Conservation (phyloP, 1,139 yeast genomes). For the Schizosaccharomyces versatilis region DNA sequence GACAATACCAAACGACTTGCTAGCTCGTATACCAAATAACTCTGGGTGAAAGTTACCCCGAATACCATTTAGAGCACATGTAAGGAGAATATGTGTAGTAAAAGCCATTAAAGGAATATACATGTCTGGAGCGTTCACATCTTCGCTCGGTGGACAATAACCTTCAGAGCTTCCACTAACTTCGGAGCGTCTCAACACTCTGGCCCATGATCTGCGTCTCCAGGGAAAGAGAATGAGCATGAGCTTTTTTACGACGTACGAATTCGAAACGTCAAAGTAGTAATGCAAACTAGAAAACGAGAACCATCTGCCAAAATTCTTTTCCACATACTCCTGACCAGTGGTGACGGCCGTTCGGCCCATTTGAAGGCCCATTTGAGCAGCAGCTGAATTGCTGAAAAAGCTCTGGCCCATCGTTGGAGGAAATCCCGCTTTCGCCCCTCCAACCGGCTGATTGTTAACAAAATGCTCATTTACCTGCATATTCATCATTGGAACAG, state of each 20-base stretch:
- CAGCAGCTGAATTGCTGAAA: conserved; percentile 27
- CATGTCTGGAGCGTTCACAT: conserved; percentile 86
- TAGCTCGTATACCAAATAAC: conserved; percentile 70
- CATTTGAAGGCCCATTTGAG: conserved; percentile 70
- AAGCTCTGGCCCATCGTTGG: neutral
- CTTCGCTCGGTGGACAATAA: conserved; percentile 56
- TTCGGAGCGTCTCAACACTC: conserved; percentile 6
- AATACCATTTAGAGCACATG: conserved; percentile 72
- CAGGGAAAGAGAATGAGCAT: conserved; percentile 66
- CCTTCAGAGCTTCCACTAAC: conserved; percentile 22
- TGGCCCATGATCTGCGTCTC: conserved; percentile 55
- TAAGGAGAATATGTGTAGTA: conserved; percentile 63
- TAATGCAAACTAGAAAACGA: conserved; percentile 34
- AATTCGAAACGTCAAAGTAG: conserved; percentile 80
- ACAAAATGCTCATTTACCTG: neutral
- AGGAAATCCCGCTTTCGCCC: neutral
- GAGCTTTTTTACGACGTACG: conserved; percentile 59
- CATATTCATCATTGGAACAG: neutral
- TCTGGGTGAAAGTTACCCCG: conserved; percentile 87
- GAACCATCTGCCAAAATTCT: conserved; percentile 29
- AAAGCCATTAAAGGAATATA: conserved; percentile 89
- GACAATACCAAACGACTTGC: conserved; percentile 70
- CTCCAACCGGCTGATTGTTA: neutral
- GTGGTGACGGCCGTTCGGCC: conserved; percentile 62
- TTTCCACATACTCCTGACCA: conserved; percentile 51